Conservation (phyloP, 768 basidiomycete genomes). For the Exidia glandulosa region DNA sequence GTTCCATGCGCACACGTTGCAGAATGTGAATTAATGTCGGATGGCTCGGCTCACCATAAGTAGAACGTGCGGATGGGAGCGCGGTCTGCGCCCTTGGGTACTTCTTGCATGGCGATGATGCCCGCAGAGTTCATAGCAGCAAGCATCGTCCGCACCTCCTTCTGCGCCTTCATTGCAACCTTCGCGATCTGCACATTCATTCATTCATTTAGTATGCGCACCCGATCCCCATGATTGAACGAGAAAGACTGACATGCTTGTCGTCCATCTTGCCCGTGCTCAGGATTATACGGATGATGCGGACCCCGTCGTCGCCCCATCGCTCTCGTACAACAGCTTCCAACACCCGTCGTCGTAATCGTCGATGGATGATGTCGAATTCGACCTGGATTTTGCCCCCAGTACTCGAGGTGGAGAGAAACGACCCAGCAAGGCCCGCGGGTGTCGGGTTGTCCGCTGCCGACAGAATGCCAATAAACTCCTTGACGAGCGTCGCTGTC, state of each 20-base stretch:
- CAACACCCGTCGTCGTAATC: slow-evolving; percentile 58
- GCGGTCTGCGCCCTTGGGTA: slow-evolving; percentile 82
- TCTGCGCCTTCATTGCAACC: slow-evolving; percentile 82
- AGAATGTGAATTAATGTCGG: neutral
- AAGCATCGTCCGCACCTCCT: slow-evolving; percentile 73
- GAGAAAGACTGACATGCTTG: slow-evolving; percentile 55
- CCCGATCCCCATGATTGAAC: neutral
- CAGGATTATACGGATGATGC: slow-evolving; percentile 68
- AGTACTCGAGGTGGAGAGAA: slow-evolving; percentile 43
- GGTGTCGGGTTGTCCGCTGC: slow-evolving; percentile 74
- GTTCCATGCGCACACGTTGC: neutral
- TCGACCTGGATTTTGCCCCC: slow-evolving; percentile 59
- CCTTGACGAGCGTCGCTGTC: slow-evolving; percentile 52
- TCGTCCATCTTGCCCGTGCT: slow-evolving; percentile 89
- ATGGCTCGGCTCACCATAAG: slow-evolving; percentile 53
- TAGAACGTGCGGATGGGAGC: slow-evolving; percentile 84
- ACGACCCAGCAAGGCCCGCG: slow-evolving; percentile 56
- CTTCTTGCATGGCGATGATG: slow-evolving; percentile 84
- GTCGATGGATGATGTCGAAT: slow-evolving; percentile 58
- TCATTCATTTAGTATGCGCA: slow-evolving; percentile 1
- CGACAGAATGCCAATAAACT: slow-evolving; percentile 72
- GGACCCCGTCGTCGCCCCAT: slow-evolving; percentile 72
- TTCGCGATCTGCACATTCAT: slow-evolving; percentile 82
- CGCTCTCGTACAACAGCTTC: slow-evolving; percentile 74
- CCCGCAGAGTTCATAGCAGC: slow-evolving; percentile 70